A percentile compares a stretch with the other conserved stretches of the same genome.
Conservation (phyloP, 805 yeast genomes). For the Debaryomyces castellii region DNA sequence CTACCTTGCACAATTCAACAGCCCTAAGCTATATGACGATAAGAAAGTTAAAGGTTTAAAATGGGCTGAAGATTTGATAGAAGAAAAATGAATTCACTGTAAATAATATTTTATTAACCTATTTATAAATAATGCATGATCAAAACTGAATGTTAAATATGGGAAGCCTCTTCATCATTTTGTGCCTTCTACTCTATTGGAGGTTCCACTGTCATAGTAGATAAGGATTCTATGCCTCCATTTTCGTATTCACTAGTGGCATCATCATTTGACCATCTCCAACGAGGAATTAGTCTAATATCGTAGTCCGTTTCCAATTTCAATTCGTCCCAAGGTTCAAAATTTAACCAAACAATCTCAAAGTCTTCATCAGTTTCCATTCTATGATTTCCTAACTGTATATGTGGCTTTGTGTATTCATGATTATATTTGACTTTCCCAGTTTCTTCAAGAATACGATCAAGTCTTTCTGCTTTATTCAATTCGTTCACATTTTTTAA, state of each 20-base stretch:
- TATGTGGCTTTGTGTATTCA: slow-evolving; percentile 33
- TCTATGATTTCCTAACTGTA: slow-evolving; percentile 34
- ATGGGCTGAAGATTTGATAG: slow-evolving; percentile 43
- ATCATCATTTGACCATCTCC: slow-evolving; percentile 10
- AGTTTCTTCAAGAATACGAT: slow-evolving; percentile 32
- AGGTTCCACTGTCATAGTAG: background rate
- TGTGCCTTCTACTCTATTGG: background rate
- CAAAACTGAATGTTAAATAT: slow-evolving; percentile 4
- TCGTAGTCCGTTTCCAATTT: slow-evolving; percentile 38
- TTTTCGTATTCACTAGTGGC: no score
- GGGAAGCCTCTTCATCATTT: slow-evolving; percentile 6
- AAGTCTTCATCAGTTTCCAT: slow-evolving; percentile 42
- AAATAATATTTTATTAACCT: slow-evolving; percentile 4
- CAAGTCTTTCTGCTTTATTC: slow-evolving; percentile 37
- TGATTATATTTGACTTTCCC: slow-evolving; percentile 22
- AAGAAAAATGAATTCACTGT: slow-evolving; percentile 10
- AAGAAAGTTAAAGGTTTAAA: slow-evolving; percentile 21
- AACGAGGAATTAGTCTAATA: slow-evolving; percentile 35
- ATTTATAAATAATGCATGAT: slow-evolving; percentile 1
- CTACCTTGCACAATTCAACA: slow-evolving; percentile 24
- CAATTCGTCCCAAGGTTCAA: slow-evolving; percentile 48
- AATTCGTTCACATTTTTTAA: slow-evolving; percentile 32
- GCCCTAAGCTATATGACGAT: slow-evolving; percentile 18
- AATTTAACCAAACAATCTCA: slow-evolving; percentile 42
- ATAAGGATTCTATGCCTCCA: background rate